Evolutionary conservation across 441 rosid genomes (phyloP).

Genomic region (Populus hybrid): DNA sequence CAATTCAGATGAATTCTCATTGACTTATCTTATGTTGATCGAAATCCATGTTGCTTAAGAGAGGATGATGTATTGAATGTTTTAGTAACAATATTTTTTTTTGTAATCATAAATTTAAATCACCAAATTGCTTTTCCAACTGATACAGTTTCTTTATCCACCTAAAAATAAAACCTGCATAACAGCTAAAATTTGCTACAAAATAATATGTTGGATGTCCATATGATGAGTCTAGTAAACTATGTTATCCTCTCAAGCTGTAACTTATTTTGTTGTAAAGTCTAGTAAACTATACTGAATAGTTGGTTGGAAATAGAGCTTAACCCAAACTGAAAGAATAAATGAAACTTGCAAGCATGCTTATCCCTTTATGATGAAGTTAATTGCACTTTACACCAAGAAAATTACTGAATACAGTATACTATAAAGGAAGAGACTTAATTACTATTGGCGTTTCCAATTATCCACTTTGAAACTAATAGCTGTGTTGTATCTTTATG

Average conservation of each 20-base stretch:
- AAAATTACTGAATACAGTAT: not conserved
- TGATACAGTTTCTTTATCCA: not conserved
- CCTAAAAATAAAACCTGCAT: not conserved
- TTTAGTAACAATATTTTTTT: not conserved
- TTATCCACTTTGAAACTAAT: not conserved
- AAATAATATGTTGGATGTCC: not conserved
- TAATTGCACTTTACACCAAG: not conserved
- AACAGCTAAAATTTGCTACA: not conserved
- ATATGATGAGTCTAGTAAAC: not conserved
- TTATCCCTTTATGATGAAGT: not conserved
- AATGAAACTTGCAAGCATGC: not conserved
- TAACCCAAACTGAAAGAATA: not conserved
- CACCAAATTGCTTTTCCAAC: not conserved
- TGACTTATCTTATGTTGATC: not conserved
- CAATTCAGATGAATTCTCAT: not conserved
- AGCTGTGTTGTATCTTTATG: not conserved
- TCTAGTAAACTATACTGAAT: not conserved
- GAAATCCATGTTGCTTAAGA: not conserved
- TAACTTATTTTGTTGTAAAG: not conserved
- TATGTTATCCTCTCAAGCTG: not conserved
- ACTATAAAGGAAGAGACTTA: not conserved
- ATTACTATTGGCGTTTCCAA: conserved; percentile 17
- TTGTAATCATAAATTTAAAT: not conserved
- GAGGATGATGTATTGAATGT: not conserved
- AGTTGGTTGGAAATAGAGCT: not conserved